Base-by-base conservation (phyloP, 169 alveolate species). In the Plasmodium cynomolgi region DNA sequence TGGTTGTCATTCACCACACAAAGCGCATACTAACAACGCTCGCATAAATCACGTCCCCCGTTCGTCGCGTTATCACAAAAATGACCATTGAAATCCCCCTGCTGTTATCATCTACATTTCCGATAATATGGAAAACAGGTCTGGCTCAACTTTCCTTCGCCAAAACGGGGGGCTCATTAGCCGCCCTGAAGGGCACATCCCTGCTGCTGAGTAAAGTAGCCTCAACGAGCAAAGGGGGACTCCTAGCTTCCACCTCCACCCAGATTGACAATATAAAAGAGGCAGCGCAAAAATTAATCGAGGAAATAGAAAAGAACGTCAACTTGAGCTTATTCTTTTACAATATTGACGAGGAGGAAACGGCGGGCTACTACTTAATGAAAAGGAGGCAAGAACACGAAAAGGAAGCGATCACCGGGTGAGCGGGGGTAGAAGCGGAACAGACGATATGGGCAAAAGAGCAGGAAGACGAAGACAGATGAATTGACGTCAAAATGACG, bases 111-210 rank as follows among this genome's bases (percentile, higher is more conserved):
- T 71, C 92, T 33, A 73, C 95, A 72, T 41, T 91, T 82, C 95
- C 95, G 20, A n/a, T 82, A 81, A 34, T 91, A 47, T 91, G 95
- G 95, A 91, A 91, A 81, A 15, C 95, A 15, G 95, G 95, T 3
- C 8, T 91, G 9, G 85, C 95, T 29, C 95, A 91, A 68, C 95
- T 91, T 91, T 91, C 95, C 11, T 91, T 91, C 56, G 95, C 95
- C 20, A 91, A 91, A 91, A 72, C 95, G 29, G 95, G 95, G 13
- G 95, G 95, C n/a, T 81, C 95, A 5, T 34, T 91, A 44, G 95
- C 95, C 54, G 95, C 95, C 5, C 62, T 74, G 31, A 91, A 91
- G 50, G 95, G 95, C 26, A 62, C 92, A 29, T 91, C 95, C n/a
- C 54, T 91, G 26, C 54, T 91, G 71, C 56, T 91, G 75, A 91